Evolutionary conservation across 75 land plant species (phyloP), one percentile per base, ranked within the genome.

Genomic region (Pinus albicaulis): DNA sequence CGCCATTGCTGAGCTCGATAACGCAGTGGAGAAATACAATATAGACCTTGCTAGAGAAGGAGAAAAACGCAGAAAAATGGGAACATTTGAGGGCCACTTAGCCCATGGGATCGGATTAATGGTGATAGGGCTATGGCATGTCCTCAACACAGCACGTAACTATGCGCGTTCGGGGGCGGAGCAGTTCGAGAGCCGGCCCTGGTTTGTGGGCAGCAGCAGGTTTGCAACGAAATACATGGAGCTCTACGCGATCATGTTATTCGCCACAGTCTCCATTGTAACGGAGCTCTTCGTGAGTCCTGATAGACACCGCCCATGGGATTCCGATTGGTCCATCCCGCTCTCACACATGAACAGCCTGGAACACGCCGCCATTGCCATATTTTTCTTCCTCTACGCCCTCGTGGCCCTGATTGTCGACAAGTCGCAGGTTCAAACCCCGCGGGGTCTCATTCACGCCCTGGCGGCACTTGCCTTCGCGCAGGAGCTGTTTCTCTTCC

Each of bases 321-420:
- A 57, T 1, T 15, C 63, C 16, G 81, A 77, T 25, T 34, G 81
- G 28, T 53, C 89, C 63, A 73, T 84, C 58, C 79, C 78, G 63
- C 31, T 76, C 12, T 14, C 41, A 34, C 77, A 82, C 83, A 75
- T 96, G 57, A 86, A 86, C 76, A 82, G 77, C 56, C 73, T 87
- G 76, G 95, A 92, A 83, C 95, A 92, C 70, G 80, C 93, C 25
- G 80, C 88, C 56, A 94, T 94, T n/a, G 89, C 89, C 38, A 75
- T 92, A 52, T 87, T 84, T 61, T 85, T 94, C 70, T 78, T 80
- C 48, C 73, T 92, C 53, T 94, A 84, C 79, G 78, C 95, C 0
- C 24, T 76, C 26, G 80, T 75, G 34, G 84, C 91, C 31, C 79
- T 92, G 20, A 80, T 36, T 26, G 69, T 72, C 5, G 92, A 91